Base-by-base conservation (phyloP, 164 flowering plant species). In the Malania oleifera region DNA sequence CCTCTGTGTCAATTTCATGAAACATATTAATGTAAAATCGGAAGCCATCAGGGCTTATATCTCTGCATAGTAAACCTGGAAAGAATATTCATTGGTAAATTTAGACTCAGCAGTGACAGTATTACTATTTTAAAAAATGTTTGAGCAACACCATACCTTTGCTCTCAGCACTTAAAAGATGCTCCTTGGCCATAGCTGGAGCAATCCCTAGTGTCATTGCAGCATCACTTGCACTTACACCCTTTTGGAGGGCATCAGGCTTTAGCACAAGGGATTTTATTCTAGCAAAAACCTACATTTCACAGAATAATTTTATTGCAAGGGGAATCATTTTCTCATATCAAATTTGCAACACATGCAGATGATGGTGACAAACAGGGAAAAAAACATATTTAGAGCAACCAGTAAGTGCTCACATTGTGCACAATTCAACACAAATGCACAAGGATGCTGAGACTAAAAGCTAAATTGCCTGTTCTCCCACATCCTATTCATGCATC, bases 111-210 rank as follows among this genome's bases (percentile, higher is more conserved):
- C 20, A 27, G 5, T 60, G 29, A 25, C 19, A 25, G 14, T 19
- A 34, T 52, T 19, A 26, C 44, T 46, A 54, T 23, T 5, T n/a
- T 14, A 9, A 66, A 53, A 54, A 57, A n/a, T n/a, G 20, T 37
- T 44, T 0, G 22, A 27, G 9, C 13, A 29, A 19, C 11, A 47
- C 7, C 25, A 48, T 70, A 82, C 99, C 99, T 84, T 73, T 85
- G 76, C 81, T 78, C 77, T 93, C 99, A 61, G 97, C 96, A 66
- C 80, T 72, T 29, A 93, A 74, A 63, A 90, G 96, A 70, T 93
- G 96, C 73, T 93, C 99, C 79, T 89, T 89, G 18, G 97, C 98
- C 85, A 93, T 74, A 20, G 85, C 91, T 47, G 98, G 98, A 59
- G 98, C 98, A 75, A 93, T 80, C 29, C 91, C 97, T 40, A 89